phyloP scores from a whole-genome alignment of 148 eudicot genomes.

The Euryodendron excelsum region DNA sequence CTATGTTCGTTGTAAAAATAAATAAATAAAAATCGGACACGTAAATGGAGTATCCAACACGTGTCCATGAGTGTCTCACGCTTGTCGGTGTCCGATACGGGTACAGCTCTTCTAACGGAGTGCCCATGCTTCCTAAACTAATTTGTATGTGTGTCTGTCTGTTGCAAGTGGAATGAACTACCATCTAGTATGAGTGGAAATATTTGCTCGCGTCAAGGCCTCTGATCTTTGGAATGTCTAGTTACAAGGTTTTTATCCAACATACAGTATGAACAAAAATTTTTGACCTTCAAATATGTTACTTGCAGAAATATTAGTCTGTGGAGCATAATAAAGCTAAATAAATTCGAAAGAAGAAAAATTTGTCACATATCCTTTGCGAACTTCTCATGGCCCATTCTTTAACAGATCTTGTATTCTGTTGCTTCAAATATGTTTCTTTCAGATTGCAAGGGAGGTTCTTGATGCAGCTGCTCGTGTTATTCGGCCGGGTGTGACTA shows the following conservation, averaged over 20 bases:
- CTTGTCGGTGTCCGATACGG: too few species aligned
- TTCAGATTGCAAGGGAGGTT: conserved; percentile 87
- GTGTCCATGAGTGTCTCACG: too few species aligned
- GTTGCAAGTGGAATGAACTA: background rate
- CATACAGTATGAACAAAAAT: background rate
- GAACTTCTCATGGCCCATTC: conserved; percentile 5
- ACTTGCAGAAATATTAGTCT: background rate
- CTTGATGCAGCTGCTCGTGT: conserved; percentile 97
- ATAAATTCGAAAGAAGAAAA: background rate
- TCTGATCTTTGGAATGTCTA: background rate
- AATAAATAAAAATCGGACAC: too few species aligned
- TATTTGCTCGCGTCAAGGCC: background rate
- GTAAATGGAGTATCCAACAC: too few species aligned
- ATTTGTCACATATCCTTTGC: background rate
- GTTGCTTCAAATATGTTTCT: conserved; percentile 5
- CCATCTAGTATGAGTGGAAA: background rate
- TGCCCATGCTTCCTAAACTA: too few species aligned
- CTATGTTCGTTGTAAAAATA: too few species aligned
- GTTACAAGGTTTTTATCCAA: conserved; percentile 7
- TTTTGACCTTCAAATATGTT: background rate
- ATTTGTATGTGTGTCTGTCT: background rate
- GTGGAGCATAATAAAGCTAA: background rate
- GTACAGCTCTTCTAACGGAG: too few species aligned
- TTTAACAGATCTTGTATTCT: conserved; percentile 9
- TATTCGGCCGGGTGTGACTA: conserved; percentile 86